phyloP scores from a whole-genome alignment of 805 yeast genomes.

The Debaryomyces hansenii region DNA sequence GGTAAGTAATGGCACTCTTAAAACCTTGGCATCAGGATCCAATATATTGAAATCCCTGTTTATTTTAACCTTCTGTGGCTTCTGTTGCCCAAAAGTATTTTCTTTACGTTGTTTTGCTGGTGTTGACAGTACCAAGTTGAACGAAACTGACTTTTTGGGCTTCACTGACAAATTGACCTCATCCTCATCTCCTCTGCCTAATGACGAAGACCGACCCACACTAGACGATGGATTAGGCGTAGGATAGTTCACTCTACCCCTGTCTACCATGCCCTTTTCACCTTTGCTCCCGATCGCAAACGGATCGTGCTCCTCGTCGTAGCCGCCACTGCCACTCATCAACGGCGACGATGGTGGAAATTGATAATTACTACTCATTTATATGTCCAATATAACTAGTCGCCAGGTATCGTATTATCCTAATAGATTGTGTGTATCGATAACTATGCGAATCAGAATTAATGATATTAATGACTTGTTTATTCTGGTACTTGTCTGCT shows the following conservation, averaged over 20 bases:
- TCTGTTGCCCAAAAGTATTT: background rate
- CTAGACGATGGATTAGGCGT: constrained; percentile 71
- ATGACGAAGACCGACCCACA: constrained; percentile 42
- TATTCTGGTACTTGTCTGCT: too few relatives aligned
- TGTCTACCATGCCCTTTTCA: constrained; percentile 2
- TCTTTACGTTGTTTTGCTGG: background rate
- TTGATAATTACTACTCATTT: constrained; percentile 20
- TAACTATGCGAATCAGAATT: too few relatives aligned
- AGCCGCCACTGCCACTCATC: constrained; percentile 25
- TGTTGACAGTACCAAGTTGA: constrained; percentile 3
- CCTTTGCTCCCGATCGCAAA: constrained; percentile 3
- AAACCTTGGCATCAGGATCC: constrained; percentile 30
- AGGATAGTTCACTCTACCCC: constrained; percentile 44
- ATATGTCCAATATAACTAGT: too few relatives aligned
- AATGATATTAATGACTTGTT: too few relatives aligned
- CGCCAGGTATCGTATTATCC: too few relatives aligned
- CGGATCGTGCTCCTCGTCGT: constrained; percentile 7
- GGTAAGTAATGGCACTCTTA: constrained; percentile 41
- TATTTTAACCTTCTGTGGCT: constrained; percentile 14
- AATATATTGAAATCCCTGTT: constrained; percentile 36
- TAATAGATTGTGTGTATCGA: too few relatives aligned
- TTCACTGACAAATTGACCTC: background rate
- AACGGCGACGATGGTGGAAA: constrained; percentile 58
- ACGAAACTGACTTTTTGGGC: constrained; percentile 11
- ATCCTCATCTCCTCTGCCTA: constrained; percentile 16